phyloP scores from a whole-genome alignment of 306 rosid genomes.

The Fagus sylvatica region DNA sequence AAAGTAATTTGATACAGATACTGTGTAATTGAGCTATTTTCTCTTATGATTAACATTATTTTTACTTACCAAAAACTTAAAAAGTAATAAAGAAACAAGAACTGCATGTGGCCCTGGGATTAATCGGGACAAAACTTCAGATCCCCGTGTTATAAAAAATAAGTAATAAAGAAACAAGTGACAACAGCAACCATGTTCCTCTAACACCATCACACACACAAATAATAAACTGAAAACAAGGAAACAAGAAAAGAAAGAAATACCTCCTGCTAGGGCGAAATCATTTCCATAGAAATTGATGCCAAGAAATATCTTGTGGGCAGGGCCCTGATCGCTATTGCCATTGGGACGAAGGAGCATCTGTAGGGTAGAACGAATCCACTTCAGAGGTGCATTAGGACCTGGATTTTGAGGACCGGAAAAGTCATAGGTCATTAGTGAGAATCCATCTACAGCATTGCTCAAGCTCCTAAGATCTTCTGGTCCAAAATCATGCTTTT shows the following conservation, averaged over 20 bases:
- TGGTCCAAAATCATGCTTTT: slow-evolving; percentile 77
- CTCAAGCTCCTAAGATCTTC: slow-evolving; percentile 70
- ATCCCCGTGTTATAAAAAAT: too few species aligned
- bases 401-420: slow-evolving; percentile 86
- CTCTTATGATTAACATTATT: too few species aligned
- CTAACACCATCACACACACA: not conserved
- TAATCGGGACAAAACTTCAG: too few species aligned
- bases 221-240: not conserved
- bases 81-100: too few species aligned
- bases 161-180: not conserved
- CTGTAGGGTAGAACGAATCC: slow-evolving; percentile 67
- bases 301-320: slow-evolving; percentile 80
- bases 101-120: too few species aligned
- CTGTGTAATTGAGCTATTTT: too few species aligned
- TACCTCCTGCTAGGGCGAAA: slow-evolving; percentile 72
- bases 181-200: not conserved
- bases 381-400: slow-evolving; percentile 94
- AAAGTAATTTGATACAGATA: too few species aligned
- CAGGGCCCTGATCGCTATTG: slow-evolving; percentile 39
- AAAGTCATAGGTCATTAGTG: slow-evolving; percentile 94
- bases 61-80: too few species aligned
- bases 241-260: slow-evolving; percentile 7
- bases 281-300: slow-evolving; percentile 95
- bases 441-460: slow-evolving; percentile 82
- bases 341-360: slow-evolving; percentile 54